Evolutionary conservation across 225 moss, liverwort and hornwort species (phyloP), one percentile per base, ranked within the genome.

Genomic region (Rhytidiadelphus loreus): DNA sequence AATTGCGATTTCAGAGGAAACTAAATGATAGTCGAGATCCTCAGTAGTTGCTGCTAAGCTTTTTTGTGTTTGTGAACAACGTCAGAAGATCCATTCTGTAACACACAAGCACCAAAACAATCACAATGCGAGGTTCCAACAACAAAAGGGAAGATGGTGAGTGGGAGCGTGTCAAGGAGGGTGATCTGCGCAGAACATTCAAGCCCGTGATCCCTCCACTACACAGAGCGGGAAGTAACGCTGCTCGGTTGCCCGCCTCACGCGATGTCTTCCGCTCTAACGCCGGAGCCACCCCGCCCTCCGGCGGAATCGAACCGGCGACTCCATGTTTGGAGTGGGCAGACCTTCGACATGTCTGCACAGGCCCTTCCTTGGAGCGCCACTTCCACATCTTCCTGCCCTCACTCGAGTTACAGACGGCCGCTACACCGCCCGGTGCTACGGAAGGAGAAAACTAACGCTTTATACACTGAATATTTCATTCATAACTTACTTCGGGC

Each of bases 241-340:
- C 88, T 94, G 94, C 94, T 94, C 92, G 83, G 86, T 86, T 89
- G 69, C 89, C 86, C 89, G 84, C 89, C 91, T 89, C 22, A 89
- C 89, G 89, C 85, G 58, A 5, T 77, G 43, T 9, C 89, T 55
- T 37, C 86, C 86, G 3, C 89, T 87, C 57, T 57, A 89, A 80
- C 81, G 12, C n/a, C 53, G 35, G 3, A 16, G 3, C 4, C 0
- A 46, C 41, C 33, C 58, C 22, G 25, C 66, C 88, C 81, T 88
- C 41, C 82, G 85, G 44, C 37, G 13, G 35, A 41, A n/a, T 46
- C 64, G 0, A 37, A 24, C 3, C 48, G 20, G 22, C 11, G 80
- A 88, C 91, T 83, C 66, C 86, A 10, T 65, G 71, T 43, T 84
- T 87, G 87, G 71, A 89, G 25, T 37, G 69, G 89, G 44, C 83